Base-by-base conservation (phyloP, 1,284 basidiomycete genomes). In the Cutaneotrichosporon mucoides region DNA sequence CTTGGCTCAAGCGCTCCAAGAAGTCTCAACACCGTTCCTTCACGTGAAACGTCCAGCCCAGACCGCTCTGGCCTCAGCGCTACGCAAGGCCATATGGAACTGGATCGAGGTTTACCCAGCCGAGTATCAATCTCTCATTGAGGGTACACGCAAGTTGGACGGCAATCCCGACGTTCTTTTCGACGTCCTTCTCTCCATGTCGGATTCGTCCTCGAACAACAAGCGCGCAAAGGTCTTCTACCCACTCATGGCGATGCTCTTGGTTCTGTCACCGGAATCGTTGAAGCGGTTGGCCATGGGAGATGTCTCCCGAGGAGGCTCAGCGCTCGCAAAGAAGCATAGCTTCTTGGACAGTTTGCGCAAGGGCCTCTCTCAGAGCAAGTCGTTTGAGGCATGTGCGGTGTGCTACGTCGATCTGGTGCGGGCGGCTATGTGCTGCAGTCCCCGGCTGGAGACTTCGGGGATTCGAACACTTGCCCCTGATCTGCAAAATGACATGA, bases 81-180 rank as follows among this genome's bases (percentile, higher is more conserved):
- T 97, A 38, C 85, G 91, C 12, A 83, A 85, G 40, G 90, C 90
- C 0, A 82, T 96, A 37, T 95, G 92, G 92, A 90, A 90, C 61
- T 97, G 92, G 92, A 88, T 96, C 52, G 87, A 90, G 50, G 82
- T 86, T 12, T 89, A 88, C 70, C 89, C 91, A 0, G 78, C 81
- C 10, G 91, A 97, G 70, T 96, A 87, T 73, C 87, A 88, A 53
- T 86, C 88, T 4, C 81, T 87, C 4, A 82, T 91, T 44, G 81
- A 83, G 7, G 71, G 72, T 7, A 80, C 81, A 11, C 82, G 85
- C 49, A 85, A 86, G 41, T 79, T 90, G 12, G 92, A 93, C 60
- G 89, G 88, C 49, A 85, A 86, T 0, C 86, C 90, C 0, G 90
- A 93, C 69, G 84, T 88, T 11, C 84, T 92, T 4, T 93, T 90